Conservation (phyloP, 768 basidiomycete species). For the Phlegmacium glaucopus region DNA sequence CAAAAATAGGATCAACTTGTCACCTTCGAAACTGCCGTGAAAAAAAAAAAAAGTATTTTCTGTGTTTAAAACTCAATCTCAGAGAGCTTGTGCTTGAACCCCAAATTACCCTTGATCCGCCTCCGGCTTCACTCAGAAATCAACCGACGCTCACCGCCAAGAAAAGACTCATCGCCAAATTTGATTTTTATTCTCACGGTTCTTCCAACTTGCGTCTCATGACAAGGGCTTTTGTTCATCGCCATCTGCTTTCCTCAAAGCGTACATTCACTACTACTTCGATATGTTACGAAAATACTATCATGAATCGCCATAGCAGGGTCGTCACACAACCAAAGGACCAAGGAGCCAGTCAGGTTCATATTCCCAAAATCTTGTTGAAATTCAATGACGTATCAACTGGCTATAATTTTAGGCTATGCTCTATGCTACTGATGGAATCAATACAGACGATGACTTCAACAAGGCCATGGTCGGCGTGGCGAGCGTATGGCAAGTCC, state of each 20-base stretch:
- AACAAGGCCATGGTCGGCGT: conserved; percentile 97
- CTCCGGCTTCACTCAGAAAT: not conserved
- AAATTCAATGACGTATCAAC: conserved; percentile 4
- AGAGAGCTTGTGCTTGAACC: too few relatives aligned
- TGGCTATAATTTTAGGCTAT: conserved; percentile 63
- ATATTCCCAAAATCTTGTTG: not conserved
- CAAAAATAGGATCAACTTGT: too few relatives aligned
- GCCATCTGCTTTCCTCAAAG: conserved; percentile 22
- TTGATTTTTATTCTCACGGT: not conserved
- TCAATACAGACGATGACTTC: conserved; percentile 78
- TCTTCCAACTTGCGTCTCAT: conserved; percentile 1
- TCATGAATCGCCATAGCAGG: conserved; percentile 73
- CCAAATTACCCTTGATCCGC: not conserved
- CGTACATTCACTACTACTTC: conserved; percentile 38
- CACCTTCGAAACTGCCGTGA: too few relatives aligned
- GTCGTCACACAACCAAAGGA: conserved; percentile 87
- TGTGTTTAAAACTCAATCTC: too few relatives aligned
- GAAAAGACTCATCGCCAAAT: too few relatives aligned
- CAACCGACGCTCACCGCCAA: too few relatives aligned
- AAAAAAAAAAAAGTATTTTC: too few relatives aligned
- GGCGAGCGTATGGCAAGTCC: conserved; percentile 87
- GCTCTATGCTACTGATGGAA: conserved; percentile 97
- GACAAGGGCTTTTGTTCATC: conserved; percentile 19
- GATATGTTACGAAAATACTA: conserved; percentile 35
- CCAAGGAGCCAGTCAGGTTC: conserved; percentile 92